Evolutionary conservation across 192 early-diverging fungal genomes (phyloP).

Genomic region (Backusella tarrabulga): DNA sequence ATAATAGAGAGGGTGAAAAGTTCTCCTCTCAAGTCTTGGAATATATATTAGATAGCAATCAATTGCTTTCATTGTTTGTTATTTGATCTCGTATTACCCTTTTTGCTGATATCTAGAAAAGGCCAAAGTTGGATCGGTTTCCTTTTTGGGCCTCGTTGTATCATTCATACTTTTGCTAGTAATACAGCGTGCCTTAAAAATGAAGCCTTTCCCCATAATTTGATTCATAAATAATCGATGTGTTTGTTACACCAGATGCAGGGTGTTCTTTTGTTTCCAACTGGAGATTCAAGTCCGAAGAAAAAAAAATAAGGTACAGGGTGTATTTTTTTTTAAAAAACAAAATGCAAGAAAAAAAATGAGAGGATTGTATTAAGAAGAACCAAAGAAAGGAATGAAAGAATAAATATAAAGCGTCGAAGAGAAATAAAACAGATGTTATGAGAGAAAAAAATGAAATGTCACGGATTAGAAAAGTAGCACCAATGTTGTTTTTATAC

Average conservation of each 20-base stretch:
- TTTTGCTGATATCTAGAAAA: not conserved
- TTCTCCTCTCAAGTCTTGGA: not conserved
- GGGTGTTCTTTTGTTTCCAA: conserved; percentile 3
- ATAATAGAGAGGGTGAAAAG: no score
- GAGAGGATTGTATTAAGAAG: not conserved
- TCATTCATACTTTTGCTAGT: not conserved
- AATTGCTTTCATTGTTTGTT: not conserved
- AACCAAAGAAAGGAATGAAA: not conserved
- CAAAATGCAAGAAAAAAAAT: not conserved
- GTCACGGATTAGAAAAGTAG: not conserved
- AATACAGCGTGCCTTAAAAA: not conserved
- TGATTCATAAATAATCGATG: not conserved
- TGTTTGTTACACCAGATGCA: not conserved
- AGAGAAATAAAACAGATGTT: not conserved
- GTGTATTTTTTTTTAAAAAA: not conserved
- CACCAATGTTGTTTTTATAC: not conserved
- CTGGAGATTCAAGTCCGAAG: not conserved
- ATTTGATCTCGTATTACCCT: not conserved
- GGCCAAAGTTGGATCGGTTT: not conserved
- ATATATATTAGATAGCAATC: not conserved
- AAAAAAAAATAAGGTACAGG: not conserved
- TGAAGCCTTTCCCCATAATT: not conserved
- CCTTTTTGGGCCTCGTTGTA: not conserved
- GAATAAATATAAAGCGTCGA: not conserved
- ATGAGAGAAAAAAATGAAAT: not conserved